Base-by-base conservation (phyloP, 1,284 basidiomycete species). In the Leccinum solheimii region DNA sequence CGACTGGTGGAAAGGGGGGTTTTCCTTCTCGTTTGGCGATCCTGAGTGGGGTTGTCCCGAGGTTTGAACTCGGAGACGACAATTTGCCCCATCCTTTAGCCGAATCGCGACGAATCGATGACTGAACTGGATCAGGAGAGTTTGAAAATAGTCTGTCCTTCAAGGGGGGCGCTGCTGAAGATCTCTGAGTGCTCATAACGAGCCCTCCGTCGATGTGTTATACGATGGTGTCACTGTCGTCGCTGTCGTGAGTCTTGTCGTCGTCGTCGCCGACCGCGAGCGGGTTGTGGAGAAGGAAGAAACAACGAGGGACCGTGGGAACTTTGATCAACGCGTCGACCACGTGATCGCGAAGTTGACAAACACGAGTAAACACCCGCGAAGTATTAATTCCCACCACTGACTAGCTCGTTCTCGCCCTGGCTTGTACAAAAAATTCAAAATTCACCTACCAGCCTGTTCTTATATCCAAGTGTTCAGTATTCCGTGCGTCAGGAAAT, bases 1-100 rank as follows among this genome's bases (percentile, higher is more conserved):
- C 86, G 55, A 89, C 75, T 43, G 78, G 74, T 36, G 82, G 77
- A 62, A 80, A 73, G 26, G 77, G 77, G 62, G 77, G 68, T 56
- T 67, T 72, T 50, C 67, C 76, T 60, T 88, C 87, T 64, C 87
- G 83, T 72, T 91, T 92, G 38, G 86, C 75, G 64, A 92, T 90
- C 62, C 88, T 83, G 50, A 92, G 82, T 27, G 90, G 90, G 1
- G 86, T 85, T 0, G 80, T 85, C 38, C 81, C 76, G 21, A 78
- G 72, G 51, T 72, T 76, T 21, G 79, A 76, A 50, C 70, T 68
- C 14, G 77, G 67, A 16, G 81, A 76, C 19, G 80, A 77, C 9
- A 75, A 72, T 43, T 73, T 75, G 48, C 73, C 76, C 84, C 85
- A 72, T 65, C 83, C 84, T 75, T 83, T 79, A 43, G 82, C 84